Base-by-base conservation (phyloP, 306 rosid genomes). In the Cucumis hystrix region DNA sequence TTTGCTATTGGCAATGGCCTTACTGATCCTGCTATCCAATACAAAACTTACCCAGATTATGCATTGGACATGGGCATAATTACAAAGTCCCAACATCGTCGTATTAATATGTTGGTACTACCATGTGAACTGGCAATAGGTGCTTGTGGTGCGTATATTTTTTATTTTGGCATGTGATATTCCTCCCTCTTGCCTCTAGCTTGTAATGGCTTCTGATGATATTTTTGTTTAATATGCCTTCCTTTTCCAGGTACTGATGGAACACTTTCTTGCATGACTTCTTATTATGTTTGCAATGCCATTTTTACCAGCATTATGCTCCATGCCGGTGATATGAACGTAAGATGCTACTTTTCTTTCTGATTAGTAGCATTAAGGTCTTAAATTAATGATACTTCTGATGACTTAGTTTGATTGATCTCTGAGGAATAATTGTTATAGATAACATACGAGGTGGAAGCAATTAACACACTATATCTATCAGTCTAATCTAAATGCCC, bases 1-100 rank as follows among this genome's bases (percentile, higher is more conserved):
- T 92, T 95, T 86, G 93, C 97, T 82, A 95, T 95, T 39, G 99
- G 99, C 37, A 92, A 95, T 79, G 99, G 99, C 79, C 97, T 95
- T 62, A 95, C 99, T 14, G 97, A 95, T 83, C 99, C 99, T 67
- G 97, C 83, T 43, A 84, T 92, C 82, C 99, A 95, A 87, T 95
- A 95, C 56, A 89, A 85, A 82, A 96, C 99, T 52, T 95, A 95
- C 81, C 60, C 97, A 64, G 97, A 95, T 77, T 95, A 69, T 89
- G 99, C 99, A 61, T 85, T 95, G 84, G 92, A 90, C 79, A 89
- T 84, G 87, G 90, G 92, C 70, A 35, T 95, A 81, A 92, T 95
- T 83, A n/a, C 85, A 49, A 84, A 91, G 79, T 54, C 91, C 65
- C 89, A 86, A 39, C 72, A 91, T 87, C 81, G 83, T 11, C 93